phyloP scores from a whole-genome alignment of 2,329 filamentous ascomycete species.

The Arthrobotrys megalospora region DNA sequence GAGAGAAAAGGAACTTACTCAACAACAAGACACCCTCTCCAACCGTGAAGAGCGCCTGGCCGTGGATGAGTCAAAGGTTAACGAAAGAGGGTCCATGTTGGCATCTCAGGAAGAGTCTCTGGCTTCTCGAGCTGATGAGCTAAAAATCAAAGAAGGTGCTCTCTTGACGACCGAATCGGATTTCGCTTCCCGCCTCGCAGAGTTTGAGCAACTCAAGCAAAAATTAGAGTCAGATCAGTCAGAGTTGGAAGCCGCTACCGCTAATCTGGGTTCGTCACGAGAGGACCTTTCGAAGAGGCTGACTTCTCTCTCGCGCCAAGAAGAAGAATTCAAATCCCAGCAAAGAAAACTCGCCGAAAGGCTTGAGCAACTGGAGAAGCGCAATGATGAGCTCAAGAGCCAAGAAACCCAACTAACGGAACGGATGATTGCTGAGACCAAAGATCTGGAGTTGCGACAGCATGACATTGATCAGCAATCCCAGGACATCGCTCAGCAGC shows the following conservation, averaged over 20 bases:
- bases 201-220: conserved; percentile 33
- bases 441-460: conserved; percentile 19
- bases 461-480: conserved; percentile 18
- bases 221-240: conserved; percentile 29
- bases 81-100: conserved; percentile 24
- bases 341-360: conserved; percentile 30
- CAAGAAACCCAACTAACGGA: conserved; percentile 20
- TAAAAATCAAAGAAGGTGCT: conserved; percentile 18
- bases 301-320: conserved; percentile 4
- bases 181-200: conserved; percentile 13
- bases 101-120: conserved; percentile 41
- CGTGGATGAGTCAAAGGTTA: conserved; percentile 27
- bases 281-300: conserved; percentile 18
- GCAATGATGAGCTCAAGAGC: conserved; percentile 19
- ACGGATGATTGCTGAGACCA: conserved; percentile 16
- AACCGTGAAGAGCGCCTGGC: conserved; percentile 26
- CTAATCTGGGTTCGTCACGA: conserved; percentile 5
- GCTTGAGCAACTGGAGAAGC: conserved; percentile 6
- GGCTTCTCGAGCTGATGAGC: conserved; percentile 1
- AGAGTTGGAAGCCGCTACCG: background rate
- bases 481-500: background rate
- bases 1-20: conserved; percentile 28
- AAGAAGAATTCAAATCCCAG: conserved; percentile 13
- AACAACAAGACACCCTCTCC: conserved; percentile 27
- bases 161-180: conserved; percentile 19